A percentile compares a stretch with the other conserved stretches of the same genome.
Evolutionary conservation across 768 basidiomycete genomes (phyloP).

Genomic region (Exsudoporus frostii): DNA sequence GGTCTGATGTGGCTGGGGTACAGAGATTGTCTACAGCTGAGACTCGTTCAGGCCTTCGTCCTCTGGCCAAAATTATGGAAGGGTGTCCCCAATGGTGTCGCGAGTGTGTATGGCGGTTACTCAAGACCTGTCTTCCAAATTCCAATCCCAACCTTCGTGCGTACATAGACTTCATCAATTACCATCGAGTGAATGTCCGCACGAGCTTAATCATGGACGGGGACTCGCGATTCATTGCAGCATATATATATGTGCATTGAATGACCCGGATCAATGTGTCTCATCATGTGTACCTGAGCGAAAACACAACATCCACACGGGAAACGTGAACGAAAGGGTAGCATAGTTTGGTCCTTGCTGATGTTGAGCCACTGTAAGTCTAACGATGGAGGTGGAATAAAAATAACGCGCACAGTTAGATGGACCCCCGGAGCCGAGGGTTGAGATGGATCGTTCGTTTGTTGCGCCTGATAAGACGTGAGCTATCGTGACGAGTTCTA

Average conservation of each 20-base stretch:
- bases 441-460: too few species aligned
- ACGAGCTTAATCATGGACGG: not conserved
- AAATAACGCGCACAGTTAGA: not conserved
- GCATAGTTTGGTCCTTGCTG: too few species aligned
- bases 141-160: not conserved
- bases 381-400: not conserved
- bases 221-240: not conserved
- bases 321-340: too few species aligned
- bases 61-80: too few species aligned
- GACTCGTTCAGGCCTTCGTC: too few species aligned
- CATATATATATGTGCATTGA: not conserved
- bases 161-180: not conserved
- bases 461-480: not conserved
- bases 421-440: not conserved
- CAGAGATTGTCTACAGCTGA: too few species aligned
- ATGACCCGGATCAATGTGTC: not conserved
- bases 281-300: not conserved
- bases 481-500: too few species aligned
- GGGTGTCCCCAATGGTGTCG: too few species aligned
- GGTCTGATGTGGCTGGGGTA: too few species aligned
- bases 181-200: not conserved
- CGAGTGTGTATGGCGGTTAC: too few species aligned
- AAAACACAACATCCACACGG: not conserved
- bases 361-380: not conserved
- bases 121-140: too few species aligned